Base-by-base conservation (phyloP, 768 basidiomycete species). In the Pisolithus marmoratus region DNA sequence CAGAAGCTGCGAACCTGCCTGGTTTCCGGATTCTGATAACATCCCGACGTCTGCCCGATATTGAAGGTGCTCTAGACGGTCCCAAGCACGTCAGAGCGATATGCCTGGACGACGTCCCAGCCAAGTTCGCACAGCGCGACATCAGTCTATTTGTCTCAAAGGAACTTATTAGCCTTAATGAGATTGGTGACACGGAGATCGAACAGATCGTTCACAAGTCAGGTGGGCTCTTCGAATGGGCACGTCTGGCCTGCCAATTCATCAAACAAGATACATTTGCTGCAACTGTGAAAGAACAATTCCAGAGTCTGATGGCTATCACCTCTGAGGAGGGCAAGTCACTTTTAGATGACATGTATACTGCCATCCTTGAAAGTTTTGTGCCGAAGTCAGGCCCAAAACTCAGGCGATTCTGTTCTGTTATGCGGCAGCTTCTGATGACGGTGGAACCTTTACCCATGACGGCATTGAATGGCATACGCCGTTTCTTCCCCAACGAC, bases 391-490 rank as follows among this genome's bases (percentile, higher is more conserved):
- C 11, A 5, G 24, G 24, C 1, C 7, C 2, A 17, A 1, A 12
- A 11, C n/a, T 29, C 5, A 5, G 0, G 17, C 15, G 43, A 2
- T 45, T 29, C 15, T 5, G 43, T 26, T 45, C 43, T 1, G 23
- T 45, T 3, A 45, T 45, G 43, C 26, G 1, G 43, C 46, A 49
- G 24, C 17, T 56, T 2, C 37, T 56, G 29, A 24, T 14, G 9
- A 34, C 42, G 22, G 11, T 41, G 24, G 54, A 56, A 36, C 54
- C 54, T 7, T 41, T 56, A 12, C 31, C 48, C 4, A 15, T 36
- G 4, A n/a, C n/a, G 5, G n/a, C 19, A 6, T 36, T 56, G 5
- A 44, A 46, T 46, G 15, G 12, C 1, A 43, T 54, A 11, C 50
- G 49, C n/a, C 14, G 26, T 5, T 15, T 14, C 19, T 51, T 54